Evolutionary conservation across 192 early-diverging fungal genomes (phyloP).

Genomic region (Coemansia sp.): DNA sequence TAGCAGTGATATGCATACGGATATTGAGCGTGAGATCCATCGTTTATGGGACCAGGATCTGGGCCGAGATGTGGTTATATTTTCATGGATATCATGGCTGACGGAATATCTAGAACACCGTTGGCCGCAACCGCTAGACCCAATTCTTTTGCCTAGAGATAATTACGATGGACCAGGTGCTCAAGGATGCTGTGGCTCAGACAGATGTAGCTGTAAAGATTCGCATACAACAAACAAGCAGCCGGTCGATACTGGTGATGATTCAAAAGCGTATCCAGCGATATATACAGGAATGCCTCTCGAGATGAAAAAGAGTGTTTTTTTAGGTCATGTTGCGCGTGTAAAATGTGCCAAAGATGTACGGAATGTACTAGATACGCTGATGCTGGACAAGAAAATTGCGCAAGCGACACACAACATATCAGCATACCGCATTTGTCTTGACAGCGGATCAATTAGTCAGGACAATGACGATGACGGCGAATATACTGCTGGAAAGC

Average conservation of each 20-base stretch:
- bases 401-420: constrained; percentile 91
- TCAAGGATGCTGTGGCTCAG: background rate
- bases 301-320: constrained; percentile 79
- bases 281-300: constrained; percentile 62
- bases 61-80: constrained; percentile 43
- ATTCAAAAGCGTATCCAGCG: constrained; percentile 18
- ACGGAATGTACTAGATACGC: constrained; percentile 43
- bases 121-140: constrained; percentile 42
- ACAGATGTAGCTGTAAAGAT: background rate
- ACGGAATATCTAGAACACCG: constrained; percentile 27
- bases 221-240: background rate
- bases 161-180: constrained; percentile 2
- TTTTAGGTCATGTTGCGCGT: constrained; percentile 77
- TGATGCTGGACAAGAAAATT: constrained; percentile 72
- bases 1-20: constrained; percentile 23
- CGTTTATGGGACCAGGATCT: constrained; percentile 33
- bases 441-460: constrained; percentile 41
- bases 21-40: constrained; percentile 20
- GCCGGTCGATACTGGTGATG: background rate
- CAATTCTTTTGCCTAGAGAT: constrained; percentile 37
- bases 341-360: constrained; percentile 61
- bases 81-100: constrained; percentile 49
- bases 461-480: constrained; percentile 95
- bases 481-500: constrained; percentile 86
- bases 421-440: constrained; percentile 76